phyloP scores from a whole-genome alignment of 805 yeast genomes.

The Gaillardinia entomophila region DNA sequence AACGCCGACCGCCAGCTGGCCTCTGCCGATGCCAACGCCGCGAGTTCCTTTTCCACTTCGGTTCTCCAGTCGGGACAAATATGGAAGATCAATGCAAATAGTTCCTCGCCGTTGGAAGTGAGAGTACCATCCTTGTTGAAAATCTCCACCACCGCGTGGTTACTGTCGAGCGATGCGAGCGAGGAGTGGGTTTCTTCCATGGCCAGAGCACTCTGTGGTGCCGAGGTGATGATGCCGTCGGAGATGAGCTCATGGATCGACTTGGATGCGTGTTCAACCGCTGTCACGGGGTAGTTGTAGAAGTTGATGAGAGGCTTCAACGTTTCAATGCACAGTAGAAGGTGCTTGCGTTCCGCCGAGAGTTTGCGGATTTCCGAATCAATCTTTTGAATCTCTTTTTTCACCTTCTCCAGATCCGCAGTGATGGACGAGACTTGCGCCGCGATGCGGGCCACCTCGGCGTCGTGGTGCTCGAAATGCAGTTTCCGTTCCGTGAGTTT shows the following conservation, averaged over 20 bases:
- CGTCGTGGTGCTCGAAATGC: constrained; percentile 17
- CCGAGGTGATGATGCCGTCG: too few species aligned
- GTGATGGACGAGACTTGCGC: too few species aligned
- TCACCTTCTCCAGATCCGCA: constrained; percentile 12
- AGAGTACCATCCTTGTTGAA: constrained; percentile 29
- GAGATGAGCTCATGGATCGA: neutral
- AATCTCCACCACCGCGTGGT: constrained; percentile 1
- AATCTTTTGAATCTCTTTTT: constrained; percentile 13
- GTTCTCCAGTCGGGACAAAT: constrained; percentile 31
- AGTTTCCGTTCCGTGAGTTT: constrained; percentile 19
- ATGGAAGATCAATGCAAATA: constrained; percentile 15
- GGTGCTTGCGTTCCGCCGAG: constrained; percentile 18
- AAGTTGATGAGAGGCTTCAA: constrained; percentile 20
- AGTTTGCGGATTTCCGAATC: constrained; percentile 21
- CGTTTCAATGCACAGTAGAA: constrained; percentile 7
- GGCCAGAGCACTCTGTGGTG: too few species aligned
- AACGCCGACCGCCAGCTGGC: constrained; percentile 25
- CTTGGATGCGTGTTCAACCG: neutral
- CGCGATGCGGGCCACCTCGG: constrained; percentile 12
- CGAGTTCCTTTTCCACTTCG: constrained; percentile 23
- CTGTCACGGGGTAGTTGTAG: constrained; percentile 8
- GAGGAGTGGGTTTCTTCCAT: neutral
- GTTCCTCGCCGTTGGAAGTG: constrained; percentile 19
- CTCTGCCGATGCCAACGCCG: constrained; percentile 18
- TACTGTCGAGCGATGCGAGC: neutral